Evolutionary conservation across 306 rosid genomes (phyloP).

Genomic region (Vigna angularis): DNA sequence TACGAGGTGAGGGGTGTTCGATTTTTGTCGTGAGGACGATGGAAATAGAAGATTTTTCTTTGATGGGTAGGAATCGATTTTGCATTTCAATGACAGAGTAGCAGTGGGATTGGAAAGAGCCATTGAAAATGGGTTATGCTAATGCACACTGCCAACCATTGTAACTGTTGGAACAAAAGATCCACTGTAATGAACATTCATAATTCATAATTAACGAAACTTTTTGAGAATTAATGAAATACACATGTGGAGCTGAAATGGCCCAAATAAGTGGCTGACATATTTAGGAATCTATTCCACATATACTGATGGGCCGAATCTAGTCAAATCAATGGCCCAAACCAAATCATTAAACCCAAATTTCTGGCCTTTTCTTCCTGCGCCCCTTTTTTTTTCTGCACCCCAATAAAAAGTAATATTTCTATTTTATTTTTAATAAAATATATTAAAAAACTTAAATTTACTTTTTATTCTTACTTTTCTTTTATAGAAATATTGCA

Average conservation of each 20-base stretch:
- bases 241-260: not conserved
- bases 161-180: not conserved
- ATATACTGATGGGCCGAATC: not conserved
- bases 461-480: no score
- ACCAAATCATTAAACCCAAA: no score
- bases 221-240: not conserved
- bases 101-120: conserved; percentile 32
- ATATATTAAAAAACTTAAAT: no score
- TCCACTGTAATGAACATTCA: not conserved
- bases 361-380: no score
- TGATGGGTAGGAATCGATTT: conserved; percentile 22
- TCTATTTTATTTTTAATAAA: no score
- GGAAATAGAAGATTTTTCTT: conserved; percentile 29
- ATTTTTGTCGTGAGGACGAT: conserved; percentile 38
- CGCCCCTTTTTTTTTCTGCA: no score
- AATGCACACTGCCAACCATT: conserved; percentile 8
- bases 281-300: not conserved
- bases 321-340: no score
- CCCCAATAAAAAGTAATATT: no score
- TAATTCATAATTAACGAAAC: not conserved
- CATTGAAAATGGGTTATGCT: conserved; percentile 38
- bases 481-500: no score
- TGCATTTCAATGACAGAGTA: conserved; percentile 34
- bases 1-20: conserved; percentile 27
- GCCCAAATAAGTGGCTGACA: not conserved